Conservation (phyloP, 2,329 filamentous ascomycete genomes). For the Venturiaceae sp. region DNA sequence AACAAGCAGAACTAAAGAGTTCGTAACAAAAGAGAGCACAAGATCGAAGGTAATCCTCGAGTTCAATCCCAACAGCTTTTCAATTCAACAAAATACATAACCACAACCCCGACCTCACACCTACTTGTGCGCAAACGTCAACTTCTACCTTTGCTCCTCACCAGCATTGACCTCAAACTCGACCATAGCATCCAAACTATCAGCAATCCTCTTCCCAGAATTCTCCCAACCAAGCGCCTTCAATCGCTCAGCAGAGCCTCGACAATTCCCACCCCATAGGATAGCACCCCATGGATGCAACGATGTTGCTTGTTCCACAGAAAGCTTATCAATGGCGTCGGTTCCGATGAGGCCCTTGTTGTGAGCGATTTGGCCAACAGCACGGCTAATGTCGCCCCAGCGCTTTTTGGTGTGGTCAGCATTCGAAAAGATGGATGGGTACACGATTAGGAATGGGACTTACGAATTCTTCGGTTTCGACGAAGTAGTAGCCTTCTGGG, state of each 20-base stretch:
- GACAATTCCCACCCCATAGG: neutral
- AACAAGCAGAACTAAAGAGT: too few relatives aligned
- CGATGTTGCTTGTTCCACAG: neutral
- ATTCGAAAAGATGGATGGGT: neutral
- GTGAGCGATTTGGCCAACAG: neutral
- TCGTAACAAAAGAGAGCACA: too few relatives aligned
- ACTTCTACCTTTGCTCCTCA: too few relatives aligned
- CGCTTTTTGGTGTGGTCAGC: too few relatives aligned
- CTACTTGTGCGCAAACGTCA: too few relatives aligned
- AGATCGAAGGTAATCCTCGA: too few relatives aligned
- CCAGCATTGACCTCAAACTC: neutral
- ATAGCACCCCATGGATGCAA: neutral
- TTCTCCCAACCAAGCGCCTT: neutral
- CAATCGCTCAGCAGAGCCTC: neutral
- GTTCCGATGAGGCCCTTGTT: neutral
- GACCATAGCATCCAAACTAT: neutral
- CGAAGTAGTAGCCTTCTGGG: constrained; percentile 1
- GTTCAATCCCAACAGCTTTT: too few relatives aligned
- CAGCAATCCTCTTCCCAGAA: neutral
- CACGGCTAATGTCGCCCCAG: neutral
- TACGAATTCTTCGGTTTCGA: neutral
- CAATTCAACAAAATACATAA: too few relatives aligned
- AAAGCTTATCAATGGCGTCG: neutral
- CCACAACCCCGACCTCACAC: too few relatives aligned
- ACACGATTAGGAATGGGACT: neutral